A percentile compares a stretch with the other conserved stretches of the same genome.
These are phyloP conservation scores for Candida maltosa DNA, from an alignment of 805 yeast genomes.

Conservation along the genomic window DNA sequence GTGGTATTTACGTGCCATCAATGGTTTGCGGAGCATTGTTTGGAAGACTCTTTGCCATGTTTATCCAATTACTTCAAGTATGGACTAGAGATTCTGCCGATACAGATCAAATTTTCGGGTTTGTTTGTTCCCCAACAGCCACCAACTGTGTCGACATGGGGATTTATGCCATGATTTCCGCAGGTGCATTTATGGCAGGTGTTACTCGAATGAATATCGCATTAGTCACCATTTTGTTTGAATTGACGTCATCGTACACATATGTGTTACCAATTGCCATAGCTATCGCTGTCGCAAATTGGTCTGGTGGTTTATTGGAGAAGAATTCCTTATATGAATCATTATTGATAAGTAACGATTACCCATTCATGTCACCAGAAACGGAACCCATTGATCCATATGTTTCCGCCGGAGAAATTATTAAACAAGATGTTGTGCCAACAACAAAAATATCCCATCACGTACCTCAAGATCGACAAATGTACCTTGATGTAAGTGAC, in stretches of 20 bases:
- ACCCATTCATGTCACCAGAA: conserved; percentile 50
- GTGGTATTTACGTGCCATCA: conserved; percentile 62
- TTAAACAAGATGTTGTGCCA: conserved; percentile 13
- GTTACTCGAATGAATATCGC: conserved; percentile 55
- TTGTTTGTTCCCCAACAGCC: conserved; percentile 3
- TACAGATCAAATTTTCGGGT: neutral
- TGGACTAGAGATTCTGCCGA: neutral
- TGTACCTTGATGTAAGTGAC: conserved; percentile 34
- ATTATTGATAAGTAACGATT: conserved; percentile 44
- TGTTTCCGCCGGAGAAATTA: conserved; percentile 31
- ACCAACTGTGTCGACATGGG: conserved; percentile 42
- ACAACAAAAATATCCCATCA: neutral
- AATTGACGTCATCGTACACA: conserved; percentile 53
- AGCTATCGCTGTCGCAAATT: conserved; percentile 53
- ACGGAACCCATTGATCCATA: conserved; percentile 32
- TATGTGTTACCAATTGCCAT: conserved; percentile 57
- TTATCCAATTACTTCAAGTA: conserved; percentile 29
- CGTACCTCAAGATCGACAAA: conserved; percentile 9
- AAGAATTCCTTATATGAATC: conserved; percentile 50
- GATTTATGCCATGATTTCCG: conserved; percentile 52
- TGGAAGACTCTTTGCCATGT: conserved; percentile 49
- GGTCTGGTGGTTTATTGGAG: conserved; percentile 53
- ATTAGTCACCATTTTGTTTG: conserved; percentile 48
- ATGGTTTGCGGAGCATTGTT: conserved; percentile 63
- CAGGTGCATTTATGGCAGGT: conserved; percentile 58